A percentile compares a stretch with the other conserved stretches of the same genome.
These are phyloP conservation scores for Xylariaceae sp. DNA, from an alignment of 2,329 filamentous ascomycete genomes.

Conservation along the genomic window DNA sequence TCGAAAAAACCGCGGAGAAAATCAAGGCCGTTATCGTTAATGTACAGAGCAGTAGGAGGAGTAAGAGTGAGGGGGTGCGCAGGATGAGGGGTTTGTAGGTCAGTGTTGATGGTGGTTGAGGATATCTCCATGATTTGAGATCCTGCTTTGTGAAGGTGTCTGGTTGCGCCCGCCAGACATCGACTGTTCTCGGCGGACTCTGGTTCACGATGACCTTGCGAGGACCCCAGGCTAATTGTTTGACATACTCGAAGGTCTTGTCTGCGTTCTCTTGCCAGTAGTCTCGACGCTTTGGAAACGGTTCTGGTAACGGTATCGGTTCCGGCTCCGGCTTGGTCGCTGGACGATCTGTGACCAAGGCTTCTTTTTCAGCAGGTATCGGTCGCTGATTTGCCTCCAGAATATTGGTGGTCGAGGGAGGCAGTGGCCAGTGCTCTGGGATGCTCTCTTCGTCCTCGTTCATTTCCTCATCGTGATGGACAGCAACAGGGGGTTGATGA, in stretches of 20 bases:
- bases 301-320: neutral
- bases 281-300: constrained; percentile 4
- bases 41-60: constrained; percentile 60
- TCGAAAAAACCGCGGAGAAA: constrained; percentile 69
- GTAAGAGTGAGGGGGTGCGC: constrained; percentile 60
- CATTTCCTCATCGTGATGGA: neutral
- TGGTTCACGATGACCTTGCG: constrained; percentile 5
- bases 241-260: constrained; percentile 6
- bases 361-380: neutral
- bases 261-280: constrained; percentile 9
- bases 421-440: constrained; percentile 1
- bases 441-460: constrained; percentile 11
- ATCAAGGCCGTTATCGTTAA: constrained; percentile 71
- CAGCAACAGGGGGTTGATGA: constrained; percentile 5
- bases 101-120: constrained; percentile 48
- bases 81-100: constrained; percentile 71
- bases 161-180: constrained; percentile 29
- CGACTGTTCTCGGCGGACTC: constrained; percentile 28
- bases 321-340: neutral
- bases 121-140: constrained; percentile 34
- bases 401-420: constrained; percentile 1
- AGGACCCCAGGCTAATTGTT: neutral
- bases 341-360: neutral
- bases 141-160: constrained; percentile 30
- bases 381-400: neutral